These are phyloP conservation scores for Penicillium argentinense DNA, from an alignment of 495 filamentous ascomycete species.

Conservation along the genomic window DNA sequence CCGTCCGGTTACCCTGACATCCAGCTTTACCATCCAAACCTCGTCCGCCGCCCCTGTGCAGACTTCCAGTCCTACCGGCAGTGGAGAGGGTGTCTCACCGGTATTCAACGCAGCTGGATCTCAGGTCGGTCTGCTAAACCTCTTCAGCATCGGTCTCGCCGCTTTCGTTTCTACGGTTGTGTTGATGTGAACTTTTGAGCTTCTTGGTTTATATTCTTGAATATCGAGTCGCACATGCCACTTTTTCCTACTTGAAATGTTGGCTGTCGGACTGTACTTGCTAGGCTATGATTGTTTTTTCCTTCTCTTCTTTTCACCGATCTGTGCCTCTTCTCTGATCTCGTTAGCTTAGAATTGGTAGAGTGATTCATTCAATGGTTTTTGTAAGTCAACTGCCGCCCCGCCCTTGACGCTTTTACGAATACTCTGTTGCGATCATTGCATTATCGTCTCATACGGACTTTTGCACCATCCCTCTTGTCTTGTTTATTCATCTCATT, in stretches of 20 bases:
- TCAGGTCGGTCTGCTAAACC: not conserved
- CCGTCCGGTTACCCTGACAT: conserved; percentile 13
- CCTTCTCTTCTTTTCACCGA: too few species aligned
- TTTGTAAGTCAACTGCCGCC: too few species aligned
- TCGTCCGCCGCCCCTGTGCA: conserved; percentile 12
- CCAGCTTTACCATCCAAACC: conserved; percentile 20
- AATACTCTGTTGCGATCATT: too few species aligned
- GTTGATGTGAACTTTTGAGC: conserved; percentile 7
- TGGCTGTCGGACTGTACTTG: too few species aligned
- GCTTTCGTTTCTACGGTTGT: conserved; percentile 11
- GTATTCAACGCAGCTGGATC: conserved; percentile 7
- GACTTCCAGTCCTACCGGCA: conserved; percentile 18
- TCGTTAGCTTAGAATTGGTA: not conserved
- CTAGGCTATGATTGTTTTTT: too few species aligned
- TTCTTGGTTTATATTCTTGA: too few species aligned
- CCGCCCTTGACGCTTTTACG: too few species aligned
- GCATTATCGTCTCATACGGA: too few species aligned
- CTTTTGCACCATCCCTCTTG: too few species aligned
- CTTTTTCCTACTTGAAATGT: not conserved
- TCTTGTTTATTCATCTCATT: too few species aligned
- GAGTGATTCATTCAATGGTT: conserved; percentile 11
- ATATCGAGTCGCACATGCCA: too few species aligned
- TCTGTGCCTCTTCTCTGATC: too few species aligned
- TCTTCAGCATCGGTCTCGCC: conserved; percentile 6
- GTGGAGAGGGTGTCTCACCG: conserved; percentile 11